Percentiles rank a stretch among this genome's conserved stretches.
Evolutionary conservation across 1,139 yeast genomes (phyloP).

Genomic region (Diutina ranongensis): DNA sequence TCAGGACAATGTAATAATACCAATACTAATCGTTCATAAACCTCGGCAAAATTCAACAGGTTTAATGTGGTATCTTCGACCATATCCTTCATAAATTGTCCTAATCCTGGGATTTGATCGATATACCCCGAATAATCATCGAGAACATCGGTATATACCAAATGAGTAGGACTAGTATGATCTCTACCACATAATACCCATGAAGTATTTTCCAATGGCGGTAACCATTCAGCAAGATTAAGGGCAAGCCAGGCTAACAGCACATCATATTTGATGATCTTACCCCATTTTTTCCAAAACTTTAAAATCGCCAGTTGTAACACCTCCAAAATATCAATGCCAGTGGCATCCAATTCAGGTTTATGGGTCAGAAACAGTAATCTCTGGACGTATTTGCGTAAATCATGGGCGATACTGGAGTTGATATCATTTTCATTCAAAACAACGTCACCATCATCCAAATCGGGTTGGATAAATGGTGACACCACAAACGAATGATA

Average conservation of each 20-base stretch:
- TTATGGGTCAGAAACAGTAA: conserved; percentile 8
- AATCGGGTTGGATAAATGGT: conserved; percentile 60
- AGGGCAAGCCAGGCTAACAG: conserved; percentile 83
- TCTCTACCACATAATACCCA: conserved; percentile 37
- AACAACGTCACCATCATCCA: conserved; percentile 8
- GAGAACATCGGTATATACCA: conserved; percentile 27
- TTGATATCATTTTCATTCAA: conserved; percentile 10
- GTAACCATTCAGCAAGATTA: conserved; percentile 84
- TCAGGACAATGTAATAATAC: conserved; percentile 70
- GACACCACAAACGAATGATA: conserved; percentile 76
- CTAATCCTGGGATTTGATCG: conserved; percentile 21
- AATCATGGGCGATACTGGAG: conserved; percentile 29
- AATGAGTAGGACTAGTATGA: conserved; percentile 13
- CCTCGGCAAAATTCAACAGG: conserved; percentile 47
- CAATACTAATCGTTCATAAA: conserved; percentile 65
- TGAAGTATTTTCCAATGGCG: conserved; percentile 40
- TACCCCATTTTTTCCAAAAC: conserved; percentile 72
- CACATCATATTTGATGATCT: conserved; percentile 63
- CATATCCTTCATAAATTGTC: conserved; percentile 17
- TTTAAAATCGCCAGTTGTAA: conserved; percentile 51
- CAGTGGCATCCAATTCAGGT: conserved; percentile 17
- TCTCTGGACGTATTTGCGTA: conserved; percentile 38
- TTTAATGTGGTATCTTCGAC: conserved; percentile 18
- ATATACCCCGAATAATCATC: conserved; percentile 40
- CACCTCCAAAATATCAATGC: conserved; percentile 40